Conservation (phyloP, 208 protist species). For the Trypanosoma lewisi region DNA sequence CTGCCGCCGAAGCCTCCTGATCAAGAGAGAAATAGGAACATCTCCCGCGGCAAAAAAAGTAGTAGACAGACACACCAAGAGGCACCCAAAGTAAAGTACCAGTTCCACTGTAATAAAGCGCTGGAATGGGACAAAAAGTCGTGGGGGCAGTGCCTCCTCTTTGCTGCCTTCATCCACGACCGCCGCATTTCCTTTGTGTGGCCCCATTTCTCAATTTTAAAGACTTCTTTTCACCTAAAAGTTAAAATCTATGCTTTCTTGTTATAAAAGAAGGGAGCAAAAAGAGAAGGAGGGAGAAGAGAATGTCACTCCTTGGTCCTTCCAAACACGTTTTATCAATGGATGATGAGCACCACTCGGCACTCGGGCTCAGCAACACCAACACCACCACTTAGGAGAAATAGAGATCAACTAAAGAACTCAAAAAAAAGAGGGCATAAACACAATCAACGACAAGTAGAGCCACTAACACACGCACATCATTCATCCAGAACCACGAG, state of each 20-base stretch:
- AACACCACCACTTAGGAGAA: no score
- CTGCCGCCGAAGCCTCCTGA: conserved; percentile 19
- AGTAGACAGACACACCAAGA: conserved; percentile 10
- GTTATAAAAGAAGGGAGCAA: no score
- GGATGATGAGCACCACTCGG: no score
- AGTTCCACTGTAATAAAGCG: conserved; percentile 24
- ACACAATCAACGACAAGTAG: no score
- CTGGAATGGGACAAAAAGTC: conserved; percentile 13
- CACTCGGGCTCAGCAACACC: no score
- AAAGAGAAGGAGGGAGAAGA: no score
- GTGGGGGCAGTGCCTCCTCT: neutral
- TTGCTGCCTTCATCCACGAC: neutral
- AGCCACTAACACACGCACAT: no score
- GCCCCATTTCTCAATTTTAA: neutral
- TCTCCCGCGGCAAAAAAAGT: conserved; percentile 24
- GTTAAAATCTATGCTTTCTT: neutral
- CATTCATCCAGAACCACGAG: no score
- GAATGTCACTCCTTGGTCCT: no score
- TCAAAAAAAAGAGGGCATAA: no score
- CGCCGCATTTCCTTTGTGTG: neutral
- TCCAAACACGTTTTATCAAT: no score
- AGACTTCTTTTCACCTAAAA: neutral
- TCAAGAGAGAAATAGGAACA: conserved; percentile 12
- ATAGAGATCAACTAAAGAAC: no score
- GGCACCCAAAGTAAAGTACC: conserved; percentile 13